These are phyloP conservation scores for Paramecium sonneborni DNA, from an alignment of 73 alveolate genomes.

Conservation along the genomic window DNA sequence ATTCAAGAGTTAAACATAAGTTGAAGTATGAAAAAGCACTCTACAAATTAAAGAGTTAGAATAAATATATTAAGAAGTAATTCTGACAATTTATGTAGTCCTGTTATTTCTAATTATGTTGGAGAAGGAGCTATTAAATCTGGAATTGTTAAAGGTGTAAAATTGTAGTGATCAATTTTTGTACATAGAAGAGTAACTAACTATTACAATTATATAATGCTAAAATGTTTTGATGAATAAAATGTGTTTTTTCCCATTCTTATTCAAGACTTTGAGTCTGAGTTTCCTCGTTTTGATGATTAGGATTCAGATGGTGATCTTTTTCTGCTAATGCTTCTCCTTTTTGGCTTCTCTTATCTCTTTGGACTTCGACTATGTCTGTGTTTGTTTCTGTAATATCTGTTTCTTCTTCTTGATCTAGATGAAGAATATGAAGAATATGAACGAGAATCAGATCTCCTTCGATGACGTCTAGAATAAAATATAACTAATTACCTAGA, in stretches of 20 bases:
- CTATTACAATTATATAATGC: background rate
- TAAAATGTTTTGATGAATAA: background rate
- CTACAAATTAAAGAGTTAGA: background rate
- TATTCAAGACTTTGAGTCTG: slow-evolving; percentile 21
- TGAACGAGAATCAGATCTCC: slow-evolving; percentile 22
- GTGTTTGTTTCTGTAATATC: background rate
- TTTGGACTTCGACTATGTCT: background rate
- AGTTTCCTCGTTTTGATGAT: background rate
- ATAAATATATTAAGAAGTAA: background rate
- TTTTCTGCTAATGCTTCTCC: background rate
- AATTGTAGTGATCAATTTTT: background rate
- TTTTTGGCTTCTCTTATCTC: background rate
- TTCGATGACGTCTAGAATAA: slow-evolving; percentile 2
- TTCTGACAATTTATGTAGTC: background rate
- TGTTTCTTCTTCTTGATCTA: background rate
- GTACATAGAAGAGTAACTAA: background rate
- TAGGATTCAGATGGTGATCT: background rate
- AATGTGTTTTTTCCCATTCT: slow-evolving; percentile 23
- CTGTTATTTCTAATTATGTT: no score
- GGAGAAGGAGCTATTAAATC: background rate
- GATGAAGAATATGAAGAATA: slow-evolving; percentile 13
- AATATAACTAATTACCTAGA: background rate
- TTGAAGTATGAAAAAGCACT: slow-evolving; percentile 33
- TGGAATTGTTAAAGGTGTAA: slow-evolving; percentile 3
- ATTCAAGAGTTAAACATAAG: slow-evolving; percentile 54